Conservation (phyloP, 1,284 basidiomycete species). For the Microbotryum lychnidis-dioicae region DNA sequence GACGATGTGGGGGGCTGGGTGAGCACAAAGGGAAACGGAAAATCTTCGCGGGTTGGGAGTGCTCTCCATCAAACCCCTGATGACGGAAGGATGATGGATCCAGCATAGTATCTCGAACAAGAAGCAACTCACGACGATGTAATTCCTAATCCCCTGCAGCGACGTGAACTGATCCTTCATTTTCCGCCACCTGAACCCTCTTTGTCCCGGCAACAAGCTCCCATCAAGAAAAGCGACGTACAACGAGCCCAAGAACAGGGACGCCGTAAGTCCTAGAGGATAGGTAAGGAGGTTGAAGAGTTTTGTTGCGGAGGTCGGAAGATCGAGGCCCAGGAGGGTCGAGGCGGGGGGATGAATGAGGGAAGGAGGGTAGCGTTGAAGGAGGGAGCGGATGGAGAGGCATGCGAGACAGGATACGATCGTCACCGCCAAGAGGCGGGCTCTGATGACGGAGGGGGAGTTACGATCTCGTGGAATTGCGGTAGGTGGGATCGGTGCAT, state of each 20-base stretch:
- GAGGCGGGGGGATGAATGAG: conserved; percentile 31
- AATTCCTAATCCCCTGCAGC: conserved; percentile 65
- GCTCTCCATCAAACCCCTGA: not conserved
- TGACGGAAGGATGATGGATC: not conserved
- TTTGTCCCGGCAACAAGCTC: conserved; percentile 54
- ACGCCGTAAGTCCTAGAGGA: conserved; percentile 50
- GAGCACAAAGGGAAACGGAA: not conserved
- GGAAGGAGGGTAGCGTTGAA: conserved; percentile 8
- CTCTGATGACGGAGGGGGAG: conserved; percentile 62
- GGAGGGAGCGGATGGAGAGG: conserved; percentile 47
- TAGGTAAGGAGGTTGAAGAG: conserved; percentile 14
- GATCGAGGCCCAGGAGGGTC: conserved; percentile 34
- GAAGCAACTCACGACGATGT: conserved; percentile 55
- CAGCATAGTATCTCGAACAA: not conserved
- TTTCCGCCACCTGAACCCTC: conserved; percentile 47
- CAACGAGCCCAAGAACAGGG: conserved; percentile 76
- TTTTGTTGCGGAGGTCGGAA: conserved; percentile 8
- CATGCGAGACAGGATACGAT: conserved; percentile 46
- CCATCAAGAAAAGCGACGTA: conserved; percentile 53
- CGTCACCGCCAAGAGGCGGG: conserved; percentile 54
- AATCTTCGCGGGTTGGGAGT: not conserved
- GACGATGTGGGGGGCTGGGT: not conserved
- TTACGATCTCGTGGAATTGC: conserved; percentile 52
- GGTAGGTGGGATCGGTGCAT: not conserved
- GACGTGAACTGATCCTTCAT: conserved; percentile 44